phyloP scores from a whole-genome alignment of 345 rosid genomes.

The Salix caprea region DNA sequence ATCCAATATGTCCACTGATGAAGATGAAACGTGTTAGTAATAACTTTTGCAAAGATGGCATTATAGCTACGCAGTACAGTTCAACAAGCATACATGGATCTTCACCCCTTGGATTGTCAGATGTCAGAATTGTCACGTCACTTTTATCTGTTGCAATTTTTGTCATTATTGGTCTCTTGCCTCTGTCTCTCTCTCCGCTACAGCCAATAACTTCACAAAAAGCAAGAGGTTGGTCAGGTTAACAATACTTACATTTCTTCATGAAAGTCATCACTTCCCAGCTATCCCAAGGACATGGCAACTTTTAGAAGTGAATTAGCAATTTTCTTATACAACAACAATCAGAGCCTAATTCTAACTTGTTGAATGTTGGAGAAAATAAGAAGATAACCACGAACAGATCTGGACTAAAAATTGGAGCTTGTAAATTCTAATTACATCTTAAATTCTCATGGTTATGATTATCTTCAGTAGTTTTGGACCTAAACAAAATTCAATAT shows the following conservation, averaged over 20 bases:
- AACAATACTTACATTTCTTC: not conserved
- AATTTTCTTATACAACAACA: not conserved
- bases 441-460: not conserved
- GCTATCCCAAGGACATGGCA: not conserved
- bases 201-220: slow-evolving; percentile 68
- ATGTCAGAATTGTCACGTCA: slow-evolving; percentile 87
- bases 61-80: not conserved
- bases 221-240: slow-evolving; percentile 2
- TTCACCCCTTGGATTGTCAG: slow-evolving; percentile 82
- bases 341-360: not conserved
- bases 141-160: slow-evolving; percentile 88
- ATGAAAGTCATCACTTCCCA: not conserved
- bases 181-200: slow-evolving; percentile 73
- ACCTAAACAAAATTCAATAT: not conserved
- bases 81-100: slow-evolving; percentile 63
- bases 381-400: not conserved
- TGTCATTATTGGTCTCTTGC: slow-evolving; percentile 80
- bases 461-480: not conserved
- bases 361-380: not conserved
- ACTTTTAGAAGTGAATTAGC: not conserved
- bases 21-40: slow-evolving; percentile 18
- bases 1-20: slow-evolving; percentile 88
- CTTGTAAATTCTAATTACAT: not conserved
- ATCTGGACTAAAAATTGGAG: not conserved
- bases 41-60: not conserved